Percentiles rank a stretch among this genome's conserved stretches.
Conservation (phyloP, 2,329 filamentous ascomycete species). For the Neocucurbitaria cava region DNA sequence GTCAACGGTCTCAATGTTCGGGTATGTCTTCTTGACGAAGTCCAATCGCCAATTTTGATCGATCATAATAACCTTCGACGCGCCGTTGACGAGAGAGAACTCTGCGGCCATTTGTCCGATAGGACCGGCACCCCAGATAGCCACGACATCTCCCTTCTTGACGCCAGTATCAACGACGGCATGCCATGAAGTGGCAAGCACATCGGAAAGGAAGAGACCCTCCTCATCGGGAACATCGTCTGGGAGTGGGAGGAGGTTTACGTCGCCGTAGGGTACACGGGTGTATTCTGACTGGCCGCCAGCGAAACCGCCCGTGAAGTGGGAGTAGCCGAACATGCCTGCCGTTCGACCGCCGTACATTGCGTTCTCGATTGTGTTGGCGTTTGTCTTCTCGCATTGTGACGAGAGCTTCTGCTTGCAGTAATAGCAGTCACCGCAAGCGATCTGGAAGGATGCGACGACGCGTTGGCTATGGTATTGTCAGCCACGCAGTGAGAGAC, state of each 20-base stretch:
- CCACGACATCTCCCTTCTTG: conserved; percentile 77
- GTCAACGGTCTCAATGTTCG: conserved; percentile 72
- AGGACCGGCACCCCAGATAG: conserved; percentile 86
- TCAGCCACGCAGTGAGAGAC: conserved; percentile 17
- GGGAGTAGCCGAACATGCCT: conserved; percentile 65
- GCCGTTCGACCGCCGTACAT: conserved; percentile 83
- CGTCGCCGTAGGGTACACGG: conserved; percentile 78
- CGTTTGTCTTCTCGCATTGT: conserved; percentile 81
- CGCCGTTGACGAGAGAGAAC: conserved; percentile 73
- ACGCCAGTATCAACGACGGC: conserved; percentile 83
- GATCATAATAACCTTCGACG: conserved; percentile 77
- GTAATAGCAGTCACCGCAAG: conserved; percentile 72
- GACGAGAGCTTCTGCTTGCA: conserved; percentile 81
- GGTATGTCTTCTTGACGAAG: conserved; percentile 69
- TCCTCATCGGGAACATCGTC: conserved; percentile 85
- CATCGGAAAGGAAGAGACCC: conserved; percentile 80
- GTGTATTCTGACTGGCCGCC: conserved; percentile 89
- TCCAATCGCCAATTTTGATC: conserved; percentile 76
- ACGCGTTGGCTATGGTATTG: conserved; percentile 61
- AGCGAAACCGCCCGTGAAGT: conserved; percentile 86
- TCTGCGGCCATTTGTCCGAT: conserved; percentile 81
- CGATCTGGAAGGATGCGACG: conserved; percentile 87
- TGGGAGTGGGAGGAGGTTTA: conserved; percentile 81
- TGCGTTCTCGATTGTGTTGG: conserved; percentile 71
- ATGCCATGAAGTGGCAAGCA: conserved; percentile 80